phyloP scores from a whole-genome alignment of 2,329 filamentous ascomycete species.

The Simplicillium aogashimaense region DNA sequence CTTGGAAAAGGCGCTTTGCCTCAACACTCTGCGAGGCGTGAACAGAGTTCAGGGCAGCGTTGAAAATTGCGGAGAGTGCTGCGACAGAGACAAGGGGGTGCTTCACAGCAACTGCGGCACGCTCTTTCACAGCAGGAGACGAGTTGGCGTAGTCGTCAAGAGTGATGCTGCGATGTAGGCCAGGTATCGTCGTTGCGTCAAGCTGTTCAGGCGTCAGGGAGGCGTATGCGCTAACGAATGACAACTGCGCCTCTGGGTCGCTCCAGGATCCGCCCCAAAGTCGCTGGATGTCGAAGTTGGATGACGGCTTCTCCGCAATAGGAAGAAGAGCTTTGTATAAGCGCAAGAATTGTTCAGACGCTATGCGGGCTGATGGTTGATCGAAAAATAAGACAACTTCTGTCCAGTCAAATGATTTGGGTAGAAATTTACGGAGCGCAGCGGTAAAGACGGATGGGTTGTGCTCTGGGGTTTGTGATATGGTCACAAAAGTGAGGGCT shows the following conservation, averaged over 20 bases:
- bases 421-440: slow-evolving; percentile 51
- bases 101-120: slow-evolving; percentile 55
- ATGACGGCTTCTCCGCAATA: slow-evolving; percentile 46
- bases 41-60: slow-evolving; percentile 51
- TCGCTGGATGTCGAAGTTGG: slow-evolving; percentile 67
- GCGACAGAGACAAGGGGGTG: slow-evolving; percentile 85
- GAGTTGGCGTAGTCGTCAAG: slow-evolving; percentile 44
- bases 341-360: slow-evolving; percentile 68
- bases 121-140: slow-evolving; percentile 36
- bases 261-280: slow-evolving; percentile 90
- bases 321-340: slow-evolving; percentile 73
- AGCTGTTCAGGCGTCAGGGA: slow-evolving; percentile 65
- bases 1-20: slow-evolving; percentile 55
- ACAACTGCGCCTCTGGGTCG: slow-evolving; percentile 77
- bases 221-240: slow-evolving; percentile 84
- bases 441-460: slow-evolving; percentile 48
- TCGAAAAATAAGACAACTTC: slow-evolving; percentile 74
- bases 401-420: slow-evolving; percentile 57
- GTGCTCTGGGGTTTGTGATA: slow-evolving; percentile 45
- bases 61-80: slow-evolving; percentile 62
- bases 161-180: slow-evolving; percentile 68
- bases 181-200: slow-evolving; percentile 76
- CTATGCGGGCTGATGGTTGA: slow-evolving; percentile 64
- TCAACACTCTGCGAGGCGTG: slow-evolving; percentile 53
- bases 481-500: slow-evolving; percentile 58